phyloP scores from a whole-genome alignment of 768 basidiomycete genomes.

The Chalciporus pseudorubinellus region DNA sequence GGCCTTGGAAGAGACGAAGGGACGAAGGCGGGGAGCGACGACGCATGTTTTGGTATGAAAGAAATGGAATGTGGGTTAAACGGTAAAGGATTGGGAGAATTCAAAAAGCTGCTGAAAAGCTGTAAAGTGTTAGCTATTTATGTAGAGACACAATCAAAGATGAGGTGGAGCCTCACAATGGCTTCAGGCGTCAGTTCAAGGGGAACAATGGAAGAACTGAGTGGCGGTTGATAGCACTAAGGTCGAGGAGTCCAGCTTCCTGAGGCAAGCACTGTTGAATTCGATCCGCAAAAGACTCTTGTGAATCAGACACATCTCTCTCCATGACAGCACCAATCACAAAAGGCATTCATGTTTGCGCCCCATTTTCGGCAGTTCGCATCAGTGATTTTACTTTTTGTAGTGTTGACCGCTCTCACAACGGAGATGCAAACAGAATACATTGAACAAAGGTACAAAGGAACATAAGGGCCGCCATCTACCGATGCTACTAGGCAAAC shows the following conservation, averaged over 20 bases:
- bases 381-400: no score
- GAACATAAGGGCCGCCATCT: conserved; percentile 11
- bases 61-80: not conserved
- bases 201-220: not conserved
- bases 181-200: not conserved
- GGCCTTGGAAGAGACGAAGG: conserved; percentile 59
- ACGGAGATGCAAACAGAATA: conserved; percentile 5
- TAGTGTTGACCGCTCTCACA: no score
- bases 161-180: not conserved
- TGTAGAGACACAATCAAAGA: no score
- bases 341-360: no score
- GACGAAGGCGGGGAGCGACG: conserved; percentile 68
- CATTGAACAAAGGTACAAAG: conserved; percentile 9
- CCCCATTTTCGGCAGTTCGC: no score
- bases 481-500: conserved; percentile 4
- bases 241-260: not conserved
- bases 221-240: not conserved
- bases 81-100: not conserved
- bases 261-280: no score
- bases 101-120: not conserved
- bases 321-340: not conserved
- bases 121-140: no score
- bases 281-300: no score
- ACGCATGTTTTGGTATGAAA: conserved; percentile 42
- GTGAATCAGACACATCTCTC: no score